Conservation (phyloP, 805 yeast species). For the Candida awuae region DNA sequence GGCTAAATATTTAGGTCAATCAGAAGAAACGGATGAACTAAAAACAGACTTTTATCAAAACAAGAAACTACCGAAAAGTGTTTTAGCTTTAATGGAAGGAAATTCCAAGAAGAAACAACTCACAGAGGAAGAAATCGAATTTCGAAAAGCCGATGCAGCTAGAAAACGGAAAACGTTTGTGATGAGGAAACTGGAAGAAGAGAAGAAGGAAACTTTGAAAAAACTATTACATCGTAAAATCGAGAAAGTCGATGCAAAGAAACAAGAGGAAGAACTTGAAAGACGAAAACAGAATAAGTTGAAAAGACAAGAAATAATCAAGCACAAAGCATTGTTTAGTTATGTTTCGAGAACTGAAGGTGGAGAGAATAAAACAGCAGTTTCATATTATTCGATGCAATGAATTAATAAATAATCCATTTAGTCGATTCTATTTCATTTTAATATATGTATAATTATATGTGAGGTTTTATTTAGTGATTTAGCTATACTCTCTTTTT, state of each 20-base stretch:
- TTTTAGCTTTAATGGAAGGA: slow-evolving; percentile 33
- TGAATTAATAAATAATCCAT: neutral
- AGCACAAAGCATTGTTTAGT: slow-evolving; percentile 39
- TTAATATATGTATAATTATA: neutral
- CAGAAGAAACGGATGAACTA: slow-evolving; percentile 18
- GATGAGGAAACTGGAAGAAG: slow-evolving; percentile 80
- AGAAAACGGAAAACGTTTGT: slow-evolving; percentile 80
- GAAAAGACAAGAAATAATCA: slow-evolving; percentile 30
- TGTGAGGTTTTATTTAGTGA: neutral
- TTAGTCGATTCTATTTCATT: too few species aligned
- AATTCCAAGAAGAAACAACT: slow-evolving; percentile 45
- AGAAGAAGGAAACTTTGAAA: slow-evolving; percentile 85
- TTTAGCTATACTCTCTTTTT: slow-evolving; percentile 8
- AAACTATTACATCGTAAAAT: slow-evolving; percentile 81
- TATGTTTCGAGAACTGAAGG: slow-evolving; percentile 30
- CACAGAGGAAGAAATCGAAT: slow-evolving; percentile 76
- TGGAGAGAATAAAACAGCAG: slow-evolving; percentile 12
- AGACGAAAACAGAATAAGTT: slow-evolving; percentile 12
- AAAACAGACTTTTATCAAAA: slow-evolving; percentile 4
- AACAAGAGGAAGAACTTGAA: slow-evolving; percentile 25
- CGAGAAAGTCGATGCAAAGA: slow-evolving; percentile 46
- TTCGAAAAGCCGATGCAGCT: slow-evolving; percentile 80
- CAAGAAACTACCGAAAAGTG: slow-evolving; percentile 20
- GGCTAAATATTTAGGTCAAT: slow-evolving; percentile 33
- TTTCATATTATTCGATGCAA: slow-evolving; percentile 18